Percentiles rank a stretch among this genome's conserved stretches.
These are phyloP conservation scores for Sclerotiophoma versabilis DNA, from an alignment of 2,329 filamentous ascomycete genomes.

Conservation along the genomic window DNA sequence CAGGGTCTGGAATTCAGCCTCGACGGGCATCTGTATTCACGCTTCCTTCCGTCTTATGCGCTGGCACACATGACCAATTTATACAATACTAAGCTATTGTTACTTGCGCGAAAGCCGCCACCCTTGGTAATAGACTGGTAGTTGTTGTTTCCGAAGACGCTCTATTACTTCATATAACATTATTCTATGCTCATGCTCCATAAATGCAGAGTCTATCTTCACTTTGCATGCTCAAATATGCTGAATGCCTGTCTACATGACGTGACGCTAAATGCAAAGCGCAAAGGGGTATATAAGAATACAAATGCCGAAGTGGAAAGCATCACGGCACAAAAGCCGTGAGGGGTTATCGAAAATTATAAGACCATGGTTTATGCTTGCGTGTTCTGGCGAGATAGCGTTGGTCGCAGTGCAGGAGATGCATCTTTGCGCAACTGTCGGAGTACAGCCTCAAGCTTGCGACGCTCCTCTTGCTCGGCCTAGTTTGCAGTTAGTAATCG, in stretches of 20 bases:
- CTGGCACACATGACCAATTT: not conserved
- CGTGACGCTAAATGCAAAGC: constrained; percentile 9
- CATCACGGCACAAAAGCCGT: not conserved
- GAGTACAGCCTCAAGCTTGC: constrained; percentile 69
- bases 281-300: constrained; percentile 19
- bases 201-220: constrained; percentile 5
- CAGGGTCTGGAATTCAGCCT: constrained; percentile 15
- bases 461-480: constrained; percentile 75
- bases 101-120: too few relatives aligned
- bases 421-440: constrained; percentile 59
- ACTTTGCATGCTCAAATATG: not conserved
- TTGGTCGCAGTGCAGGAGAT: constrained; percentile 19
- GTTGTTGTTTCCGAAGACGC: not conserved
- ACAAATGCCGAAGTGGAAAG: constrained; percentile 10
- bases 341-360: not conserved
- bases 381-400: constrained; percentile 14
- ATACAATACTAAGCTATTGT: not conserved
- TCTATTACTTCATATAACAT: constrained; percentile 9
- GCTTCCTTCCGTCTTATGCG: not conserved
- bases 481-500: constrained; percentile 42
- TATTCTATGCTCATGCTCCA: constrained; percentile 15
- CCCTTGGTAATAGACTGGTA: not conserved
- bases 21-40: constrained; percentile 6
- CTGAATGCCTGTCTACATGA: constrained; percentile 6
- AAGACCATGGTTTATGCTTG: constrained; percentile 1